Evolutionary conservation across 768 basidiomycete species (phyloP), one percentile per base, ranked within the genome.

Genomic region (Leccinum uliginosum): DNA sequence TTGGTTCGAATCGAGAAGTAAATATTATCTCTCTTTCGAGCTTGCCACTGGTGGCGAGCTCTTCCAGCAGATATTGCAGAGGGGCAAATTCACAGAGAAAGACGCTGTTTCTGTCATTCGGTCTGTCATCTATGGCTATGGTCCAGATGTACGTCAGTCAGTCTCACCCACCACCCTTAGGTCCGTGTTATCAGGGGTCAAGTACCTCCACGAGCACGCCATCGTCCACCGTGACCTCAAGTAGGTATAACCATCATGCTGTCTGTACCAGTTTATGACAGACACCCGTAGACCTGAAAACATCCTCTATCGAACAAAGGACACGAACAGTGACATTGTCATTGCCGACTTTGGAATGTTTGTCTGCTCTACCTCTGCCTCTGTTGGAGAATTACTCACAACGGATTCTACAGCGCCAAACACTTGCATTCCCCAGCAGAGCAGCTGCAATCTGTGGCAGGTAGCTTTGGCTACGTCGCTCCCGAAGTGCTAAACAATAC

Each of bases 271-370:
- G 35, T 47, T 11, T 12, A 40, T 58, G 23, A 51, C 40, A 17
- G 43, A 12, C 15, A 3, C 40, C 50, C 34, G 6, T 59, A 93
- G 89, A 70, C 97, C 97, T 0, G 97, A 99, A 73, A 98, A 98
- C 68, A 95, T 99, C 57, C 78, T 99, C 4, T 98, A 93, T 69
- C 84, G 91, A 40, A 91, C 89, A 5, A 84, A 78, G 61, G 87
- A 83, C 3, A 68, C 78, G 10, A 78, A 87, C 17, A 91, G 90
- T n/a, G 89, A 89, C 60, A 81, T 98, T 50, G 95, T 99, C 55
- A 93, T 98, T 44, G 95, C 85, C 6, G 97, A 98, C 72, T 99
- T 99, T 67, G 97, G 97, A 62, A 98, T 99, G 91, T 93, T 63
- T 17, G 86, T 73, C 40, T 43, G 5, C 4, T 11, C 27, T 17